Percentiles rank a stretch among this genome's conserved stretches.
phyloP scores from a whole-genome alignment of 371 early-diverging fungal genomes.

The Mucor irregularis region DNA sequence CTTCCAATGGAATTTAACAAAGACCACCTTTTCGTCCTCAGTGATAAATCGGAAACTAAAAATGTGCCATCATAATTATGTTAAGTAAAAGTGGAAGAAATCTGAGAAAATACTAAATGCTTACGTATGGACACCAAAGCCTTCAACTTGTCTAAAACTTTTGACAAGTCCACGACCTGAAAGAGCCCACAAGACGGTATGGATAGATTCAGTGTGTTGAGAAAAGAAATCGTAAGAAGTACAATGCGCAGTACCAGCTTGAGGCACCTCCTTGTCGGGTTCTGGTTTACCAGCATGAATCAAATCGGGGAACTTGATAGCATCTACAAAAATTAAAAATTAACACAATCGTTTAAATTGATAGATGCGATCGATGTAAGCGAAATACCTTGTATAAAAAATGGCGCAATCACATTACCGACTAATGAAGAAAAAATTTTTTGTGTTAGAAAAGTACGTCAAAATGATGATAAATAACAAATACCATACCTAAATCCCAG shows the following conservation, averaged over 20 bases:
- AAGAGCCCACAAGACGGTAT: slow-evolving; percentile 50
- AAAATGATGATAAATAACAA: not conserved
- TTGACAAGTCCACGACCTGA: slow-evolving; percentile 49
- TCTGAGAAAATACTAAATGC: not conserved
- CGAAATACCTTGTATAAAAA: slow-evolving; percentile 38
- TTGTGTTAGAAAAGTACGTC: not conserved
- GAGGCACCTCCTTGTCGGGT: slow-evolving; percentile 49
- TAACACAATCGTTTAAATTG: not conserved
- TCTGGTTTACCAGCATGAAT: slow-evolving; percentile 56
- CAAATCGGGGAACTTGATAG: slow-evolving; percentile 52
- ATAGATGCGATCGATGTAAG: no score
- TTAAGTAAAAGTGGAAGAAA: no score
- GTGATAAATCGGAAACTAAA: slow-evolving; percentile 47
- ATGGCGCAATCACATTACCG: slow-evolving; percentile 52
- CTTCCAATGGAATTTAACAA: slow-evolving; percentile 60
- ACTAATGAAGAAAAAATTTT: slow-evolving; percentile 15
- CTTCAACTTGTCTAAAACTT: slow-evolving; percentile 48
- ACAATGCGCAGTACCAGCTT: slow-evolving; percentile 51
- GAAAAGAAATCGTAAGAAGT: slow-evolving; percentile 57
- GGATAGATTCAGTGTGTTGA: slow-evolving; percentile 43
- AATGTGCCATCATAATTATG: not conserved
- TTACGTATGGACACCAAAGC: slow-evolving; percentile 45
- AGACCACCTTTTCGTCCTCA: slow-evolving; percentile 34
- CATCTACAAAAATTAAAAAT: slow-evolving; percentile 22
- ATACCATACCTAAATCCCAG: slow-evolving; percentile 35